Evolutionary conservation across 306 rosid species (phyloP).

Genomic region (Vicia sativa): DNA sequence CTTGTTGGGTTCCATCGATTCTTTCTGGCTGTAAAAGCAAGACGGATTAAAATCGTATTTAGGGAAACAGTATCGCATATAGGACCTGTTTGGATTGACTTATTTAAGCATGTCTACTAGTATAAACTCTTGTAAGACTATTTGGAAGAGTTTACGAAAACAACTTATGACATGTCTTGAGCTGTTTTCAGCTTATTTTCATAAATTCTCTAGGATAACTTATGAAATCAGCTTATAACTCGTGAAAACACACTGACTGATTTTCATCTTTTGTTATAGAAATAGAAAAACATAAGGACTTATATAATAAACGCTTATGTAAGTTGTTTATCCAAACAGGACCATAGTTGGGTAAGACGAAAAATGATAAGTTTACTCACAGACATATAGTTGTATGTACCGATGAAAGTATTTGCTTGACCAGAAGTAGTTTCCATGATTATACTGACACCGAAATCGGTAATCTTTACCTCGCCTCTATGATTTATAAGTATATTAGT

Average conservation of each 20-base stretch:
- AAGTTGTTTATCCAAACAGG: not conserved
- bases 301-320: not conserved
- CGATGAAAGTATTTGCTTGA: slow-evolving; percentile 85
- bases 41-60: slow-evolving; percentile 8
- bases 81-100: not conserved
- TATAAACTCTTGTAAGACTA: not conserved
- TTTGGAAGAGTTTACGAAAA: not conserved
- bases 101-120: not conserved
- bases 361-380: slow-evolving; percentile 60
- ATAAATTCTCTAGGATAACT: too few relatives aligned
- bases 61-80: not conserved
- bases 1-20: slow-evolving; percentile 52
- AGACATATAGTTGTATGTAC: slow-evolving; percentile 94
- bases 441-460: slow-evolving; percentile 96
- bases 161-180: not conserved
- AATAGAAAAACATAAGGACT: not conserved
- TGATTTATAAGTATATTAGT: slow-evolving; percentile 88
- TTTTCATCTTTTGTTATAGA: not conserved
- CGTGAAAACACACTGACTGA: not conserved
- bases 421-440: slow-evolving; percentile 81
- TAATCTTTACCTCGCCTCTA: slow-evolving; percentile 90
- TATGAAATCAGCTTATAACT: not conserved
- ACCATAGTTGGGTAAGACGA: slow-evolving; percentile 1
- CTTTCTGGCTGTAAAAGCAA: slow-evolving; percentile 84
- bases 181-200: not conserved